Evolutionary conservation across 2,329 filamentous ascomycete genomes (phyloP), one percentile per base, ranked within the genome.

Genomic region (Parafenestella ontariensis): DNA sequence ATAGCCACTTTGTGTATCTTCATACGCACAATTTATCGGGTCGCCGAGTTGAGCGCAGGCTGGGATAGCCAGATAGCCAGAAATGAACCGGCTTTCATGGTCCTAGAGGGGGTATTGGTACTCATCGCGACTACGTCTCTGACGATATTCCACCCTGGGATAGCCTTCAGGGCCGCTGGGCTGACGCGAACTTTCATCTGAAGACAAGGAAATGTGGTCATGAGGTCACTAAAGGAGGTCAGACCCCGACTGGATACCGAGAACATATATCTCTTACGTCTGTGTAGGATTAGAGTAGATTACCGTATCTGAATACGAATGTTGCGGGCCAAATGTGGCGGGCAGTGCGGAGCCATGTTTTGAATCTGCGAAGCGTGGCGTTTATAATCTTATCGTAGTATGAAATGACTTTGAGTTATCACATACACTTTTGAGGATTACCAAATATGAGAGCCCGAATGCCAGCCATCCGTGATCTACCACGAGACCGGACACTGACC

Each of bases 51-150:
- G 24, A 61, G 70, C 18, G 66, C 71, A 31, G 78, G 78, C 13
- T 80, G 77, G 61, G 49, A 59, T 21, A 71, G 76, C 49, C 21
- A 60, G 3, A 49, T 80, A 28, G 79, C 78, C 53, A 78, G 79
- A 54, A 61, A 80, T 40, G 71, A 82, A 58, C 54, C 65, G 5
- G 65, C 70, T 18, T 80, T 82, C 54, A 76, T 82, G 70, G 65
- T 77, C 7, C 59, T 82, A 5, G 80, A 82, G 52, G 79, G 80
- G 2, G 75, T 75, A 3, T 81, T 82, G 77, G 77, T 83, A 40
- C 64, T 66, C 1, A 62, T 80, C 20, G 78, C 81, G 0, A 65
- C 68, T 20, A 50, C 78, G 10, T 63, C 63, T 3, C 52, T 82
- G 59, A 82, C 78, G 2, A 58, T 68, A 0, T 69, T 79, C 11